phyloP scores from a whole-genome alignment of 106 monocot genomes.

The Platanthera zijinensis region DNA sequence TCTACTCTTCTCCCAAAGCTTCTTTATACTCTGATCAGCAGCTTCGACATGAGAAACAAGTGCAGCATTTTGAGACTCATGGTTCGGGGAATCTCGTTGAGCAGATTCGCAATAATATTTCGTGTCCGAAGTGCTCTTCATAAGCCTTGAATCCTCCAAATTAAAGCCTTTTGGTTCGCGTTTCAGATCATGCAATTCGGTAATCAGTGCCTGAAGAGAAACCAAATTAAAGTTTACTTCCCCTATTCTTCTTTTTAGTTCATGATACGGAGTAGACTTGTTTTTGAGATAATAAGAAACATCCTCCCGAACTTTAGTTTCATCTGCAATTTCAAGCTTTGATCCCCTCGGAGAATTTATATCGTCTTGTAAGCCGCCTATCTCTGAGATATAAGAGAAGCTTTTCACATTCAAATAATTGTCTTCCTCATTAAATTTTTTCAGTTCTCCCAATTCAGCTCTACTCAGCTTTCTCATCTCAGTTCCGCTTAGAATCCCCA shows the following conservation, averaged over 20 bases:
- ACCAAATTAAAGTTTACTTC: conserved; percentile 22
- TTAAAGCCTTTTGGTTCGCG: conserved; percentile 30
- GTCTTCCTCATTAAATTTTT: conserved; percentile 29
- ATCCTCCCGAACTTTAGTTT: conserved; percentile 32
- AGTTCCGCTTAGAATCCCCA: conserved; percentile 14
- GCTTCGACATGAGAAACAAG: conserved; percentile 34
- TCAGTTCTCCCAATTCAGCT: conserved; percentile 28
- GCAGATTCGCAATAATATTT: conserved; percentile 54
- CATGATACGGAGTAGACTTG: conserved; percentile 24
- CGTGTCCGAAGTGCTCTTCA: conserved; percentile 48
- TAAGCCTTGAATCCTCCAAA: conserved; percentile 31
- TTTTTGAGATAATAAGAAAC: conserved; percentile 22
- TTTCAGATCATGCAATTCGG: conserved; percentile 38
- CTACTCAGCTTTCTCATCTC: conserved; percentile 25
- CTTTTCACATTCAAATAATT: conserved; percentile 32
- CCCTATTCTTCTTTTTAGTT: conserved; percentile 33
- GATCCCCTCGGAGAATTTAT: conserved; percentile 23
- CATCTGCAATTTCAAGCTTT: conserved; percentile 31
- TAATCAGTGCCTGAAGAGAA: conserved; percentile 42
- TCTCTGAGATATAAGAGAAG: conserved; percentile 24
- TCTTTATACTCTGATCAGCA: conserved; percentile 38
- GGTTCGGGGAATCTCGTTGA: conserved; percentile 14
- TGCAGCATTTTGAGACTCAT: conserved; percentile 29
- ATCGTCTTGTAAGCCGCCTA: conserved; percentile 36
- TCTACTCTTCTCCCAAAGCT: conserved; percentile 42